Percentiles rank a stretch among this genome's conserved stretches.
Conservation (phyloP, 108 stramenopile species). For the Conticribra guillardii region DNA sequence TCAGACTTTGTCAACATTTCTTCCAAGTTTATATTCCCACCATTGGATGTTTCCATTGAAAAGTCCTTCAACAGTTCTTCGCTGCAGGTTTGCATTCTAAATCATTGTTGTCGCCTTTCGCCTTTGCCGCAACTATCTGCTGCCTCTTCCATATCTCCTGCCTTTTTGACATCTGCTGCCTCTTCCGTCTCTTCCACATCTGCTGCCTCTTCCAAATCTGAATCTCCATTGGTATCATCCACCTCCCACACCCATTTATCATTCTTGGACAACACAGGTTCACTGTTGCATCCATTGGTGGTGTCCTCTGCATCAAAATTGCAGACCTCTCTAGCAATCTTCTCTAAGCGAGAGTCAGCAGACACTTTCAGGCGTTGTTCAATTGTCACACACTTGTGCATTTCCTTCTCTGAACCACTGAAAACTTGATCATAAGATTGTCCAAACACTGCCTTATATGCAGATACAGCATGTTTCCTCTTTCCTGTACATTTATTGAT, state of each 20-base stretch:
- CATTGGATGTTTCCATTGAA: too few relatives aligned
- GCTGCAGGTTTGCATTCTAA: too few relatives aligned
- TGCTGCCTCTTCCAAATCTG: too few relatives aligned
- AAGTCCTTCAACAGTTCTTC: too few relatives aligned
- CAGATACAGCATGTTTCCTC: background rate
- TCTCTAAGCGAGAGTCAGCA: background rate
- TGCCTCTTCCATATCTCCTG: too few relatives aligned
- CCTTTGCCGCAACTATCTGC: too few relatives aligned
- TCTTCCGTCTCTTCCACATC: background rate
- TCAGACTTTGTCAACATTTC: too few relatives aligned
- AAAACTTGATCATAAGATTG: background rate
- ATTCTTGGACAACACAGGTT: conserved; percentile 14
- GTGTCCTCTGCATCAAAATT: background rate
- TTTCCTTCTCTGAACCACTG: background rate
- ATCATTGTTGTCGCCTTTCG: too few relatives aligned
- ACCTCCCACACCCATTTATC: background rate
- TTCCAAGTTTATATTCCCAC: too few relatives aligned
- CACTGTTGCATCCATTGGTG: background rate
- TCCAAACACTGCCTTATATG: conserved; percentile 15
- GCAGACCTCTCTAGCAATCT: background rate
- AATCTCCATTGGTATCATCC: too few relatives aligned
- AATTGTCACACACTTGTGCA: conserved; percentile 5
- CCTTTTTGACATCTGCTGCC: background rate
- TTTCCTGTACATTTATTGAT: conserved; percentile 7
- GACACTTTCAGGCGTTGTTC: background rate